Evolutionary conservation across 2,329 filamentous ascomycete genomes (phyloP).

Genomic region (Arthrobotrys sinensis): DNA sequence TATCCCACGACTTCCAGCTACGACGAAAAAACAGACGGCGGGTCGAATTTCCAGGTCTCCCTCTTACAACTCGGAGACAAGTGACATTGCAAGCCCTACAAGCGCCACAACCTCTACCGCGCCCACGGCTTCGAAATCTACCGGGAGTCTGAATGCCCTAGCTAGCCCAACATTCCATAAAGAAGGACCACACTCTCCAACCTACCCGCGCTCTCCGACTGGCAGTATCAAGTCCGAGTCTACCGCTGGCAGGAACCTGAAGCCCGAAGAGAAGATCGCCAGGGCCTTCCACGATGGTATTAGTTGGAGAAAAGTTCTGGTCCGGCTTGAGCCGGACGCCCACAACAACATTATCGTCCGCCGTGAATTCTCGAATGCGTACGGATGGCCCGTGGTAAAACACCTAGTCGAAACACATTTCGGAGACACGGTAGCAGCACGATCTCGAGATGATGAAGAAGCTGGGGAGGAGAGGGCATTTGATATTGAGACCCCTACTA

Average conservation of each 20-base stretch:
- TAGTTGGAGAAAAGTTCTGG: slow-evolving; percentile 96
- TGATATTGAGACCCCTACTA: slow-evolving; percentile 42
- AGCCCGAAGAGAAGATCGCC: slow-evolving; percentile 97
- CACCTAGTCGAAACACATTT: slow-evolving; percentile 97
- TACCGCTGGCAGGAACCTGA: slow-evolving; percentile 72
- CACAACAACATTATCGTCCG: slow-evolving; percentile 99
- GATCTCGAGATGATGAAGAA: slow-evolving; percentile 50
- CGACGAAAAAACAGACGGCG: slow-evolving; percentile 23
- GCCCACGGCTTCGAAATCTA: slow-evolving; percentile 11
- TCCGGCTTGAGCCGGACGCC: slow-evolving; percentile 94
- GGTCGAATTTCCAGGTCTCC: slow-evolving; percentile 42
- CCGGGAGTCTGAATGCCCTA: slow-evolving; percentile 1
- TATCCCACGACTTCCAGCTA: slow-evolving; percentile 78
- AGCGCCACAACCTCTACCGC: slow-evolving; percentile 7
- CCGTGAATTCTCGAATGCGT: slow-evolving; percentile 96
- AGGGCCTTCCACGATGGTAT: slow-evolving; percentile 92
- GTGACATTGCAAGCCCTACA: slow-evolving; percentile 33
- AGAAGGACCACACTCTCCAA: slow-evolving; percentile 32
- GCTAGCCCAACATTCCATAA: slow-evolving; percentile 6
- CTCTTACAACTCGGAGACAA: slow-evolving; percentile 45
- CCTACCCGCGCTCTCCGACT: slow-evolving; percentile 50
- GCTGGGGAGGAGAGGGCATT: slow-evolving; percentile 45
- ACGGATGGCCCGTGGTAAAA: slow-evolving; percentile 96
- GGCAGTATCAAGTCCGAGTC: slow-evolving; percentile 60
- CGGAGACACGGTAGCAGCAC: slow-evolving; percentile 73